phyloP scores from a whole-genome alignment of 2,329 filamentous ascomycete genomes.

The Fusarium fujikuroi region DNA sequence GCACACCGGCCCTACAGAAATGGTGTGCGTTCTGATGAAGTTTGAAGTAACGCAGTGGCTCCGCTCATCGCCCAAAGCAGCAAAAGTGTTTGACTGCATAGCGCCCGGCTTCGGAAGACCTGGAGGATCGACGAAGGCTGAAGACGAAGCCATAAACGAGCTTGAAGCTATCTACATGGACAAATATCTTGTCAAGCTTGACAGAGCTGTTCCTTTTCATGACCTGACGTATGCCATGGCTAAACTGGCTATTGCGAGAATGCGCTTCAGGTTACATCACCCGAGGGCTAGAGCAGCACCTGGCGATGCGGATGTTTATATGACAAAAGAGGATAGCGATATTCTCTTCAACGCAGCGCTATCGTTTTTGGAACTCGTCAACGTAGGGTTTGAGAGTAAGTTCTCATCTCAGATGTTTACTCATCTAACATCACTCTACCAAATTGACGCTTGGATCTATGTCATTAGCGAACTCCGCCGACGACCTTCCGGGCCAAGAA shows the following conservation, averaged over 20 bases:
- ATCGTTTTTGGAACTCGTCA: conserved; percentile 38
- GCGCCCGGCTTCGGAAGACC: not conserved
- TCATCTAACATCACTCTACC: conserved; percentile 41
- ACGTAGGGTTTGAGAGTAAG: conserved; percentile 36
- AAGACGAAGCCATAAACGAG: conserved; percentile 43
- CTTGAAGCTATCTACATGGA: conserved; percentile 41
- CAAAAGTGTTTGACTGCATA: conserved; percentile 34
- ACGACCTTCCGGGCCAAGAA: conserved; percentile 22
- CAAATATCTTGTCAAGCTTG: conserved; percentile 38
- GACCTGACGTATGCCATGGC: conserved; percentile 38
- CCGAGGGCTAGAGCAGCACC: conserved; percentile 32
- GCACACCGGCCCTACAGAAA: conserved; percentile 64
- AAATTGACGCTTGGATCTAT: conserved; percentile 49
- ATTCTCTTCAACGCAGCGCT: conserved; percentile 42
- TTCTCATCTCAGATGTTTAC: conserved; percentile 46
- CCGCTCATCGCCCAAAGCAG: conserved; percentile 34
- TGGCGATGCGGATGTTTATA: conserved; percentile 2
- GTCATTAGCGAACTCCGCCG: conserved; percentile 46
- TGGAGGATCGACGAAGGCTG: not conserved
- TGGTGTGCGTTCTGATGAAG: conserved; percentile 56
- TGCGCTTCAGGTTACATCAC: conserved; percentile 47
- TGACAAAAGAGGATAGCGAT: conserved; percentile 39
- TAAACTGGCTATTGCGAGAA: conserved; percentile 39
- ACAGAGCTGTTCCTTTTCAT: conserved; percentile 46
- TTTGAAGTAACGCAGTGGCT: conserved; percentile 46